phyloP scores from a whole-genome alignment of 2,329 filamentous ascomycete species.

The Penicillium sp. region DNA sequence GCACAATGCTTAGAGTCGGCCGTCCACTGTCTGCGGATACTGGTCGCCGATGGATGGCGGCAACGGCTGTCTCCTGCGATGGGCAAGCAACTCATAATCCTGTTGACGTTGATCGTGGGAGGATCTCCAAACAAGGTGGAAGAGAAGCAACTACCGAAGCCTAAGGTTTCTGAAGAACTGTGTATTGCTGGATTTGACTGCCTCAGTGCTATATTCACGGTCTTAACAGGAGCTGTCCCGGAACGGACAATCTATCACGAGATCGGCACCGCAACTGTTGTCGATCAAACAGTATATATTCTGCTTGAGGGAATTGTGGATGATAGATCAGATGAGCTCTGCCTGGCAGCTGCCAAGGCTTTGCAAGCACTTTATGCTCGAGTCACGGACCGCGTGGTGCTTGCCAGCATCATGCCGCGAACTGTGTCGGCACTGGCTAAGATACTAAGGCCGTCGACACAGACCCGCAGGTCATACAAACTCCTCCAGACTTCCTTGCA shows the following conservation, averaged over 20 bases:
- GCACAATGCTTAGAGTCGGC: constrained; percentile 68
- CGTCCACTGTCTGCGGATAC: constrained; percentile 68
- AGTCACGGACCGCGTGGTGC: constrained; percentile 68
- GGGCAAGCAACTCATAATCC: constrained; percentile 77
- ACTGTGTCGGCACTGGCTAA: constrained; percentile 79
- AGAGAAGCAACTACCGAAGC: constrained; percentile 25
- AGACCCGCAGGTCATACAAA: constrained; percentile 57
- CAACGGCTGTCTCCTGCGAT: constrained; percentile 66
- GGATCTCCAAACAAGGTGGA: constrained; percentile 59
- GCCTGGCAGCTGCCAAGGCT: constrained; percentile 65
- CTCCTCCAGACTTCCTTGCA: constrained; percentile 64
- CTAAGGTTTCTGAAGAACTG: constrained; percentile 65
- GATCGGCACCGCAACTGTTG: constrained; percentile 64
- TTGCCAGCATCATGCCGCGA: constrained; percentile 84
- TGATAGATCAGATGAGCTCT: constrained; percentile 64
- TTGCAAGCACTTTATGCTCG: constrained; percentile 61
- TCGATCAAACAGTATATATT: constrained; percentile 79
- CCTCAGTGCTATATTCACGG: constrained; percentile 63
- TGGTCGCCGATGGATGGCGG: constrained; percentile 79
- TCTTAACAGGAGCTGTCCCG: constrained; percentile 51
- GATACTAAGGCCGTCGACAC: constrained; percentile 66
- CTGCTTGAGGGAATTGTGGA: constrained; percentile 71
- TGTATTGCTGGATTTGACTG: constrained; percentile 68
- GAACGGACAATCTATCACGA: constrained; percentile 46
- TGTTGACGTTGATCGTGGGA: constrained; percentile 77